Conservation (phyloP, 2,329 filamentous ascomycete species). For the Cercospora sojina region DNA sequence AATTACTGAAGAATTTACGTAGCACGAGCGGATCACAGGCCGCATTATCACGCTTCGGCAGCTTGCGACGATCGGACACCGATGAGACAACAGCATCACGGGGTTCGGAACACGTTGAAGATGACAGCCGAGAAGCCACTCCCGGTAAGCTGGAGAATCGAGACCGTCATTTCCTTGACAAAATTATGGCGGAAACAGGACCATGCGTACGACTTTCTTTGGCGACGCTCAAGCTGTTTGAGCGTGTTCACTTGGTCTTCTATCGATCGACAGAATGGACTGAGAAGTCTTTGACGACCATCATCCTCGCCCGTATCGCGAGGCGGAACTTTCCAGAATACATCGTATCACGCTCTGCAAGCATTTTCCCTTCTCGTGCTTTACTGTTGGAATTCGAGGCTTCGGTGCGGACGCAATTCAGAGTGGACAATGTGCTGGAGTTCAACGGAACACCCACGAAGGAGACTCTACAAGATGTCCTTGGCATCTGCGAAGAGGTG, state of each 20-base stretch:
- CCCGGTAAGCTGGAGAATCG: conserved; percentile 56
- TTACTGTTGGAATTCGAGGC: conserved; percentile 86
- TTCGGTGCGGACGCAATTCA: conserved; percentile 75
- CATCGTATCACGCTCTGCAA: conserved; percentile 82
- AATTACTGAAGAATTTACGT: conserved; percentile 72
- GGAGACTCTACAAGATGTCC: conserved; percentile 64
- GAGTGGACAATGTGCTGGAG: conserved; percentile 79
- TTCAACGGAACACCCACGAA: conserved; percentile 69
- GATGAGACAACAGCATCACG: conserved; percentile 55
- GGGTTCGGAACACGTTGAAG: conserved; percentile 36
- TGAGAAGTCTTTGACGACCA: conserved; percentile 90
- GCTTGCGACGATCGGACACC: conserved; percentile 64
- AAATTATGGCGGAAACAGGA: conserved; percentile 74
- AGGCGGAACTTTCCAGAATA: conserved; percentile 85
- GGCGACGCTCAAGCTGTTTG: conserved; percentile 74
- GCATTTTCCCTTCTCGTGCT: conserved; percentile 77
- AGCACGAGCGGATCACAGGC: conserved; percentile 71
- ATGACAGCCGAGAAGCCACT: conserved; percentile 41
- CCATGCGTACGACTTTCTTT: conserved; percentile 80
- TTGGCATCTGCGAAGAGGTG: conserved; percentile 70
- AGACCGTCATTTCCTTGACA: conserved; percentile 71
- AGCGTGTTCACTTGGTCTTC: conserved; percentile 92
- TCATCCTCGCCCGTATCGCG: conserved; percentile 89
- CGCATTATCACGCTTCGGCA: conserved; percentile 65
- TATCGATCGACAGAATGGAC: conserved; percentile 97